Evolutionary conservation across 1,284 basidiomycete genomes (phyloP).

Genomic region (Rhodofomes roseus): DNA sequence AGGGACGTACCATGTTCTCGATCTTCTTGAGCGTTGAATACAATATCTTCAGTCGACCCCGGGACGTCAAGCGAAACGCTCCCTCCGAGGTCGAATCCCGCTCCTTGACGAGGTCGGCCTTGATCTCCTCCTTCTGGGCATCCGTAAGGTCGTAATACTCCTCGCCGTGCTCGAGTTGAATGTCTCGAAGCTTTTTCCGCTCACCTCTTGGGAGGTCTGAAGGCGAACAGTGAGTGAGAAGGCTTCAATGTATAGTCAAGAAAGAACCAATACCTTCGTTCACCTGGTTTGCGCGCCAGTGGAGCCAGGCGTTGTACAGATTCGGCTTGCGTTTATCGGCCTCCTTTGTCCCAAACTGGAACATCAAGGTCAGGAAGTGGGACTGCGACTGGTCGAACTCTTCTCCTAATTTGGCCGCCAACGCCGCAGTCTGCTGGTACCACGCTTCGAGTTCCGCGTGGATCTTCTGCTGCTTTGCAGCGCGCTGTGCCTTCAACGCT

Average conservation of each 20-base stretch:
- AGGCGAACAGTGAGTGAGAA: background rate
- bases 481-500: too few relatives aligned
- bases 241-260: too few relatives aligned
- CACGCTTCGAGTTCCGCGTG: background rate
- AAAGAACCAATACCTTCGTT: too few relatives aligned
- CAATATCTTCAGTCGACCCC: background rate
- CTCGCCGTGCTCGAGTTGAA: background rate
- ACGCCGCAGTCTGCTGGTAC: background rate
- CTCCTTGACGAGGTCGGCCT: background rate
- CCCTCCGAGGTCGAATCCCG: background rate
- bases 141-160: background rate
- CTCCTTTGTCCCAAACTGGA: background rate
- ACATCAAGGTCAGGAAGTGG: background rate
- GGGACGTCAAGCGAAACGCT: background rate
- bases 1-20: too few relatives aligned
- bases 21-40: background rate
- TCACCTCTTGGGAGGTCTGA: background rate
- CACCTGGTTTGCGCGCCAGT: background rate
- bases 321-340: background rate
- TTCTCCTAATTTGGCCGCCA: background rate
- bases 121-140: background rate
- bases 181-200: background rate
- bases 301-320: background rate
- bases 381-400: background rate
- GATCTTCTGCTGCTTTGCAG: background rate